Percentiles rank a stretch among this genome's conserved stretches.
These are phyloP conservation scores for Fonsecaea multimorphosa DNA, from an alignment of 2,329 filamentous ascomycete genomes.

Conservation along the genomic window DNA sequence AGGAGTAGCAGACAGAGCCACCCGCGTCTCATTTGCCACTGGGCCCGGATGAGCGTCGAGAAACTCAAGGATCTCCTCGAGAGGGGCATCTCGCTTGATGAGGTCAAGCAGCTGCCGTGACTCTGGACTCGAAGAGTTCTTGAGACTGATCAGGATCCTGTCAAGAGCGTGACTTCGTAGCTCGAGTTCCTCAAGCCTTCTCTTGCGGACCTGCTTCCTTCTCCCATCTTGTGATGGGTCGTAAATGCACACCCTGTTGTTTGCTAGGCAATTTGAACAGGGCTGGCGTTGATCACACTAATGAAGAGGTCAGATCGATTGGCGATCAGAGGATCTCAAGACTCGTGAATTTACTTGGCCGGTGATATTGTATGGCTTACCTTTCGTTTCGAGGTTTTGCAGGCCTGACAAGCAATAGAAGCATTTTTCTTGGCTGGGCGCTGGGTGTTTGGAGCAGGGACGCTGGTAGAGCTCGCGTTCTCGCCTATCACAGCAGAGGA, in stretches of 20 bases:
- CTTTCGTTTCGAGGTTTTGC: slow-evolving; percentile 29
- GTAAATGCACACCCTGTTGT: slow-evolving; percentile 45
- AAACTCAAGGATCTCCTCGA: slow-evolving; percentile 41
- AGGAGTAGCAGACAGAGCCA: slow-evolving; percentile 24
- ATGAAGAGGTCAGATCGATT: slow-evolving; percentile 1
- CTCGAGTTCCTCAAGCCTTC: slow-evolving; percentile 45
- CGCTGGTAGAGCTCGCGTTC: background rate
- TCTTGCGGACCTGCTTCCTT: slow-evolving; percentile 47
- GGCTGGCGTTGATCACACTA: slow-evolving; percentile 46
- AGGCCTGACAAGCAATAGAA: slow-evolving; percentile 27
- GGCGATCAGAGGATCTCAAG: background rate
- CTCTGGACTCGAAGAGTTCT: slow-evolving; percentile 40
- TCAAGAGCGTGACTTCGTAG: slow-evolving; percentile 45
- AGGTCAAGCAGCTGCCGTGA: slow-evolving; percentile 41
- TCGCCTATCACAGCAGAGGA: background rate
- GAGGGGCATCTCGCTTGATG: slow-evolving; percentile 42
- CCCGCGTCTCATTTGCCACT: slow-evolving; percentile 19
- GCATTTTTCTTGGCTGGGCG: slow-evolving; percentile 19
- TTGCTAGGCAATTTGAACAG: slow-evolving; percentile 46
- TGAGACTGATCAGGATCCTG: slow-evolving; percentile 43
- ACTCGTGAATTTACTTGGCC: background rate
- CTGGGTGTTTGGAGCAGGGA: background rate
- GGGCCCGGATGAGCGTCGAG: slow-evolving; percentile 32
- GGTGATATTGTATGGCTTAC: slow-evolving; percentile 8
- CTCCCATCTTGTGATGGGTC: slow-evolving; percentile 47